Base-by-base conservation (phyloP, 2,329 filamentous ascomycete genomes). In the Colletotrichum trifolii region DNA sequence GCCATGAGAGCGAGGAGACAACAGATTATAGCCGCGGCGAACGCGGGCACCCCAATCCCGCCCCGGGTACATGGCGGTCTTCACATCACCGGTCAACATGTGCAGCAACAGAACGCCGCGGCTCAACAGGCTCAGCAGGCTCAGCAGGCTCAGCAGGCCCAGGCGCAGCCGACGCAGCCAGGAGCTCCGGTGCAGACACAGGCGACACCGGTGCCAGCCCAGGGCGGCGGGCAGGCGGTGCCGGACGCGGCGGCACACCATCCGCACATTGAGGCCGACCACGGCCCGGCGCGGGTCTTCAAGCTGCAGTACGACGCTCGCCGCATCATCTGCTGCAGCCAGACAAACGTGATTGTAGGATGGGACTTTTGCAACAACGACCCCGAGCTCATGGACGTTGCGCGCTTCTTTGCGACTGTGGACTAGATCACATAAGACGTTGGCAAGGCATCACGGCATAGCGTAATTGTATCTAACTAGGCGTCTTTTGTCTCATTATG, bases 301-400 rank as follows among this genome's bases (percentile, higher is more conserved):
- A 99, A 99, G 78, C 83, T 98, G 40, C 96, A 99, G 76, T 99
- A 97, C 71, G 96, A 99, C 74, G 92, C 94, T 1, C 87, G 94
- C 25, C 89, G 94, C 71, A 96, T 99, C 70, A 91, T 99, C 59
- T 97, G 94, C 80, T 97, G 95, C 75, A 96, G 92, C 69, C 94
- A 98, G 76, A 93, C 96, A 61, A 90, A 90, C 43, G 89, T 91
- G 13, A 98, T 99, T 73, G 93, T 98, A 0, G 96, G 94, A 0
- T 99, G 96, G 96, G 96, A 99, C 77, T 99, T 98, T 83, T 96
- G 94, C 64, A 93, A 94, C 70, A 91, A 88, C 5, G 94, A 99
- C 69, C 78, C 86, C 60, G 91, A 96, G 70, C 86, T 97, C 57
- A 87, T 93, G 60, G 89, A 92, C 73, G 92, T 91, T 7, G 88